Conservation (phyloP, 129 eudicot genomes). For the Artemisia annua region DNA sequence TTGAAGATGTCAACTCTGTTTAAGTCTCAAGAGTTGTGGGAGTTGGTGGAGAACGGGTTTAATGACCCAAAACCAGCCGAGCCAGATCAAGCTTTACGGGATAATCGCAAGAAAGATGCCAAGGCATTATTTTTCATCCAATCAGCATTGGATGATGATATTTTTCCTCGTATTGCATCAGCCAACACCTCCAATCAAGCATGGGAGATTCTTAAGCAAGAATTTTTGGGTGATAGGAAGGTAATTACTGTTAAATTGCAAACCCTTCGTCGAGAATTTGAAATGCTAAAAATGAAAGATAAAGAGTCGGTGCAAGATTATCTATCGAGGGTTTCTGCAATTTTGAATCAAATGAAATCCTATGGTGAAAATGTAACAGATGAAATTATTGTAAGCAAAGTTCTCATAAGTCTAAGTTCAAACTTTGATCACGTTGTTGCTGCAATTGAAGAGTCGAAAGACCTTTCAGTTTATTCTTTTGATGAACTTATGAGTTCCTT, state of each 20-base stretch:
- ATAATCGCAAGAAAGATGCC: background rate
- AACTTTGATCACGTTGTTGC: background rate
- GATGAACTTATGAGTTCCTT: constrained; percentile 7
- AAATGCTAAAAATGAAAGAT: background rate
- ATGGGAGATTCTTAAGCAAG: background rate
- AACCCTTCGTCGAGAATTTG: background rate
- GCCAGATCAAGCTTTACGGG: background rate
- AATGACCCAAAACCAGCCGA: background rate
- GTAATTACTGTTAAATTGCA: background rate
- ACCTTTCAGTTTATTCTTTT: background rate
- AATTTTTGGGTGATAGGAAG: background rate
- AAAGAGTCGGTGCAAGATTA: background rate
- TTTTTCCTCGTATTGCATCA: background rate
- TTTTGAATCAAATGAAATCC: background rate
- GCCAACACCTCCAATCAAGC: background rate
- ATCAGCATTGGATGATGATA: too few species aligned
- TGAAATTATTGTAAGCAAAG: constrained; percentile 5
- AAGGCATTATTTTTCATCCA: background rate
- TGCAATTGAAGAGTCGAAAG: background rate
- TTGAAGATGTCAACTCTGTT: background rate
- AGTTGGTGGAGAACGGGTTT: background rate
- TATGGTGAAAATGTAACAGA: background rate
- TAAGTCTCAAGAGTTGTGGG: background rate
- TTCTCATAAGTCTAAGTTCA: background rate
- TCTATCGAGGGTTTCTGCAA: background rate